Percentiles rank a stretch among this genome's conserved stretches.
Evolutionary conservation across 2,329 filamentous ascomycete genomes (phyloP).

Genomic region (Apiospora pterosperma): DNA sequence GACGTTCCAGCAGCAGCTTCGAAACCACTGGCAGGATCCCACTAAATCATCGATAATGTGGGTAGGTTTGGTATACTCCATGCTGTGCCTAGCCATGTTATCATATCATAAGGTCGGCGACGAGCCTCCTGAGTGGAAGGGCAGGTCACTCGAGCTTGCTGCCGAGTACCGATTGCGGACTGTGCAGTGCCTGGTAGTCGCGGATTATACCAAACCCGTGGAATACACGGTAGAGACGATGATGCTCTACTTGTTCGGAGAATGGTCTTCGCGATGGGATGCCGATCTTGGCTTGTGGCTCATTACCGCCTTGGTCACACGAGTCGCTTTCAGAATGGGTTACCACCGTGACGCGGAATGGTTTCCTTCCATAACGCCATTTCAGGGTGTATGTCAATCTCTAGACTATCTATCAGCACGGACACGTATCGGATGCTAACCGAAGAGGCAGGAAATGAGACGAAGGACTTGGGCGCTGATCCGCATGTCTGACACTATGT

Average conservation of each 20-base stretch:
- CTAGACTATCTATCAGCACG: not conserved
- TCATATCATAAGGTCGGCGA: conserved; percentile 78
- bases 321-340: conserved; percentile 65
- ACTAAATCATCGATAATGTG: conserved; percentile 72
- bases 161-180: conserved; percentile 67
- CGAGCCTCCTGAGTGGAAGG: conserved; percentile 74
- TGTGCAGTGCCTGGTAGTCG: conserved; percentile 72
- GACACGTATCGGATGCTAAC: conserved; percentile 1
- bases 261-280: conserved; percentile 71
- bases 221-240: conserved; percentile 77
- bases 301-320: conserved; percentile 51
- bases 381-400: conserved; percentile 56
- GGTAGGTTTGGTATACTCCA: conserved; percentile 72
- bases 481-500: conserved; percentile 69
- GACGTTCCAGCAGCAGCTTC: conserved; percentile 74
- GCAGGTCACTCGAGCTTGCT: conserved; percentile 57
- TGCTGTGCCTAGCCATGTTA: conserved; percentile 73
- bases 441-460: conserved; percentile 59
- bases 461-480: conserved; percentile 67
- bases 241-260: conserved; percentile 71
- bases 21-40: conserved; percentile 66
- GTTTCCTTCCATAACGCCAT: conserved; percentile 68
- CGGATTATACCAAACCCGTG: conserved; percentile 73
- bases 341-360: conserved; percentile 76
- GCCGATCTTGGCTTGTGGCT: conserved; percentile 66